phyloP scores from a whole-genome alignment of 352 stramenopile species.

The Phytophthora kernoviae region DNA sequence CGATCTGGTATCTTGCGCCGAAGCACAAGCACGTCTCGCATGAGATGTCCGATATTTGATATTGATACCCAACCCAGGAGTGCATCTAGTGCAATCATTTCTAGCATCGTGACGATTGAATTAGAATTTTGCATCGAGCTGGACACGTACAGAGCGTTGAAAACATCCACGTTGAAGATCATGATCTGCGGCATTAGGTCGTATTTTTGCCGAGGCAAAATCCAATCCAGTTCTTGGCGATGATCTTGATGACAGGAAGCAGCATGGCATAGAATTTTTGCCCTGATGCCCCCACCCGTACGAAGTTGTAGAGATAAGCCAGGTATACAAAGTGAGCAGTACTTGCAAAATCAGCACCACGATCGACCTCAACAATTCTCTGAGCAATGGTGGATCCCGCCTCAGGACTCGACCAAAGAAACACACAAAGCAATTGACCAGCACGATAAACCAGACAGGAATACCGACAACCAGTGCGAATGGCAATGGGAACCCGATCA shows the following conservation, averaged over 20 bases:
- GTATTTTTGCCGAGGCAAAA: slow-evolving; percentile 15
- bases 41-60: slow-evolving; percentile 14
- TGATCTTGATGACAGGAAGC: slow-evolving; percentile 47
- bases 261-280: slow-evolving; percentile 40
- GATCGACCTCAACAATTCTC: slow-evolving; percentile 21
- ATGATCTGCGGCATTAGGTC: slow-evolving; percentile 43
- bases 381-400: slow-evolving; percentile 8
- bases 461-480: slow-evolving; percentile 37
- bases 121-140: slow-evolving; percentile 44
- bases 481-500: slow-evolving; percentile 48
- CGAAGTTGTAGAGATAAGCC: slow-evolving; percentile 43
- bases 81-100: slow-evolving; percentile 37
- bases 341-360: slow-evolving; percentile 37
- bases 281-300: slow-evolving; percentile 6
- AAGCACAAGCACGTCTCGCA: slow-evolving; percentile 3
- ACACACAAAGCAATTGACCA: slow-evolving; percentile 21
- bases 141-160: slow-evolving; percentile 46
- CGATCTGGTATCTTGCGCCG: slow-evolving; percentile 7
- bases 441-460: slow-evolving; percentile 18
- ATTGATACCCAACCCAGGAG: slow-evolving; percentile 32
- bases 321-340: slow-evolving; percentile 44
- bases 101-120: slow-evolving; percentile 21
- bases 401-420: slow-evolving; percentile 29
- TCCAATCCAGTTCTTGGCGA: slow-evolving; percentile 44
- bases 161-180: slow-evolving; percentile 56